These are phyloP conservation scores for Beauveria sp. DNA, from an alignment of 2,329 filamentous ascomycete genomes.

Conservation along the genomic window DNA sequence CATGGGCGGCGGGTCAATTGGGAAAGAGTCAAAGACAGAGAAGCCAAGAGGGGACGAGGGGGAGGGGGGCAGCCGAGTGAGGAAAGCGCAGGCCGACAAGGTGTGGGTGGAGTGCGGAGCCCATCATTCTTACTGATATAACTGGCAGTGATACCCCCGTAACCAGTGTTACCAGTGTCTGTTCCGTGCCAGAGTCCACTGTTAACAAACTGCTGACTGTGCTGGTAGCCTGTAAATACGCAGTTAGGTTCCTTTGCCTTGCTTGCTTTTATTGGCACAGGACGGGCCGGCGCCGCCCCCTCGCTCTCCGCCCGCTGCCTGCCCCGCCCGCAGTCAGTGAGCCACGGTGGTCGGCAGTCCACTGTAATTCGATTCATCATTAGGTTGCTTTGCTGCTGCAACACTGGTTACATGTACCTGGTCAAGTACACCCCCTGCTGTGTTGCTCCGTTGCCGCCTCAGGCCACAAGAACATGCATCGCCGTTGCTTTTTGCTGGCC, in stretches of 20 bases:
- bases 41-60: not conserved
- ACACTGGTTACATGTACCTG: not conserved
- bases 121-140: not conserved
- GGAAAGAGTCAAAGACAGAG: not conserved
- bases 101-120: constrained; percentile 8
- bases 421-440: not conserved
- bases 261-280: constrained; percentile 3
- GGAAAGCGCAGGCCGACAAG: not conserved
- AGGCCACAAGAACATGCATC: not conserved
- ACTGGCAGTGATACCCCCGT: not conserved
- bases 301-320: constrained; percentile 7
- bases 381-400: not conserved
- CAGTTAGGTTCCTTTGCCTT: not conserved
- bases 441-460: not conserved
- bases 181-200: not conserved
- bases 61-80: not conserved
- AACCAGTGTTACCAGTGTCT: not conserved
- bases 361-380: not conserved
- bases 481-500: not conserved
- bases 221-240: not conserved
- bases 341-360: not conserved
- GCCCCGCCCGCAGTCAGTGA: constrained; percentile 2
- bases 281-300: constrained; percentile 9
- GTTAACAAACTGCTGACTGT: not conserved
- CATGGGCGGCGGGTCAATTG: not conserved